Evolutionary conservation across 768 basidiomycete genomes (phyloP).

Genomic region (Tephrocybe rancida): DNA sequence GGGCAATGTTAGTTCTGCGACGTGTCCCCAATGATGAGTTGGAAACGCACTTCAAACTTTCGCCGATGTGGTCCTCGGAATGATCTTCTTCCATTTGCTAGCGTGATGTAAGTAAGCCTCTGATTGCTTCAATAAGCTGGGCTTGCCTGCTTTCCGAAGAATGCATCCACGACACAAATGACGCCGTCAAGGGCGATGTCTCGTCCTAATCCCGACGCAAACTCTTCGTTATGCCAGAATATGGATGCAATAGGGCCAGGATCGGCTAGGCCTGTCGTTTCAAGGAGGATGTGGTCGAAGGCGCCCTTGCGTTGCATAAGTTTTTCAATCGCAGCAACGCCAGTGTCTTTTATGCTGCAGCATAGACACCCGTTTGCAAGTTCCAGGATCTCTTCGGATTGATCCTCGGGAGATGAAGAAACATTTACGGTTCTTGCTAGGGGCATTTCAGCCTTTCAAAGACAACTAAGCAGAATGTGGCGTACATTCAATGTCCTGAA

Average conservation of each 20-base stretch:
- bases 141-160: conserved; percentile 63
- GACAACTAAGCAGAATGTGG: neutral
- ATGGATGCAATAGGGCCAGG: conserved; percentile 90
- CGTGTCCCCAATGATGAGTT: neutral
- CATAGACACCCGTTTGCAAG: conserved; percentile 97
- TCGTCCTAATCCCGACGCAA: conserved; percentile 61
- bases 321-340: conserved; percentile 91
- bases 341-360: conserved; percentile 95
- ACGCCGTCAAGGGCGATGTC: conserved; percentile 87
- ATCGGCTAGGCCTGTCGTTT: conserved; percentile 96
- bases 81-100: conserved; percentile 90
- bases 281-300: conserved; percentile 94
- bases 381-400: conserved; percentile 87
- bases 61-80: conserved; percentile 61
- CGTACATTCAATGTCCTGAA: conserved; percentile 90
- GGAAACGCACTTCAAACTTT: conserved; percentile 70
- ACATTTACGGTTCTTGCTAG: conserved; percentile 88
- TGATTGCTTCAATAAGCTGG: neutral
- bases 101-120: neutral
- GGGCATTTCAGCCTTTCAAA: conserved; percentile 2
- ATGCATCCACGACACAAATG: conserved; percentile 89
- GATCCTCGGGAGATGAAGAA: conserved; percentile 65
- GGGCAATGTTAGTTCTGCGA: neutral
- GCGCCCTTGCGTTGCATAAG: conserved; percentile 84
- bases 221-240: conserved; percentile 90